Percentiles rank a stretch among this genome's conserved stretches.
These are phyloP conservation scores for Leishmania turanica DNA, from an alignment of 208 protist species.

Conservation along the genomic window DNA sequence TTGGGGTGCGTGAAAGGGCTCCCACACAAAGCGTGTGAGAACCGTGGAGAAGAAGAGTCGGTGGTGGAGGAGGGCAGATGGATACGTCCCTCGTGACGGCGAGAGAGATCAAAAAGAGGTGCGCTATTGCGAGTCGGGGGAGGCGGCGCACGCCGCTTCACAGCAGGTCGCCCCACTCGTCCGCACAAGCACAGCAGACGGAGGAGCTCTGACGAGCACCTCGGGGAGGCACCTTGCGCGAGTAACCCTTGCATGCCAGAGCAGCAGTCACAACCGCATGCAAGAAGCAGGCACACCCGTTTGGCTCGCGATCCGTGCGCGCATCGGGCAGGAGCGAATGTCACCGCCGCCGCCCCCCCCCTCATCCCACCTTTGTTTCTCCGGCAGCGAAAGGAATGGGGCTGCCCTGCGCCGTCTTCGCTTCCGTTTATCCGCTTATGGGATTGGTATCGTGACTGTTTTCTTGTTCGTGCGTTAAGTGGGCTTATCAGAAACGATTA, in stretches of 20 bases:
- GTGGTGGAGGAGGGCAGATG: not conserved
- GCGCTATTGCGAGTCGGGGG: not conserved
- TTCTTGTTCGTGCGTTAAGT: not conserved
- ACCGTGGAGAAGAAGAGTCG: not conserved
- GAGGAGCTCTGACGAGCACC: not conserved
- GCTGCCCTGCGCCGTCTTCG: not conserved
- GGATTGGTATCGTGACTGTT: not conserved
- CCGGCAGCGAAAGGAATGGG: not conserved
- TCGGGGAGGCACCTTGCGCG: not conserved
- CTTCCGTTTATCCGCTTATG: not conserved
- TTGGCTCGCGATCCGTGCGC: not conserved
- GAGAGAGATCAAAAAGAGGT: not conserved
- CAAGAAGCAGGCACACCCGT: not conserved
- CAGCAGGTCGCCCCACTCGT: not conserved
- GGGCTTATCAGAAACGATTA: slow-evolving; percentile 1
- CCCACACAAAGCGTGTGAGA: not conserved
- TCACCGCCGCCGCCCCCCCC: not conserved
- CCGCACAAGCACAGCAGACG: not conserved
- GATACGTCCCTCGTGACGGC: not conserved
- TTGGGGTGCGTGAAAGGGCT: not conserved
- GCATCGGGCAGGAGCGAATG: not conserved
- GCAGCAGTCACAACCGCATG: not conserved
- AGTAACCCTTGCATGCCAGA: not conserved
- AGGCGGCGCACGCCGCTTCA: not conserved
- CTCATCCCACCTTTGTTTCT: no score